Evolutionary conservation across 768 basidiomycete genomes (phyloP).

Genomic region (Agaricus blazei): DNA sequence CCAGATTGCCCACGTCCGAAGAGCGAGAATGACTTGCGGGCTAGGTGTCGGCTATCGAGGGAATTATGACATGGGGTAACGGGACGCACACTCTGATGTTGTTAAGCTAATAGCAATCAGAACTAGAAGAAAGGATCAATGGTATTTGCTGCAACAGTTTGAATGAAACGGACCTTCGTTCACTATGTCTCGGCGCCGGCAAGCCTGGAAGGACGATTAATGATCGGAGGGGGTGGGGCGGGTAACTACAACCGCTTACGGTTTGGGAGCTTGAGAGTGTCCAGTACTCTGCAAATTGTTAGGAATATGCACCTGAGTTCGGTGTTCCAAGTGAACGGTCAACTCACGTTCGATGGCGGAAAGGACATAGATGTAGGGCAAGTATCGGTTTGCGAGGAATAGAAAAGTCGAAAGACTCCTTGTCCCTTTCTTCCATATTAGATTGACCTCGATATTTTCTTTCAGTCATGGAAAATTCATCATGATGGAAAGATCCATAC

Average conservation of each 20-base stretch:
- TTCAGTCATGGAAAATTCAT: not conserved
- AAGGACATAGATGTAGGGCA: not conserved
- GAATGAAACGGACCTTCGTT: not conserved
- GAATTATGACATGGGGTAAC: not conserved
- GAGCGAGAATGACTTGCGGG: not conserved
- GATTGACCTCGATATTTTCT: slow-evolving; percentile 20
- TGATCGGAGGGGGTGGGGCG: not conserved
- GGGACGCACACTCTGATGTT: not conserved
- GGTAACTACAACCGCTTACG: not conserved
- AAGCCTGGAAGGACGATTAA: not conserved
- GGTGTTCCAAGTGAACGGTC: not conserved
- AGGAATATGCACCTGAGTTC: not conserved
- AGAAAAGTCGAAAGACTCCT: not conserved
- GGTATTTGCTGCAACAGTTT: not conserved
- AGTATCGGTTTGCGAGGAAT: slow-evolving; percentile 2
- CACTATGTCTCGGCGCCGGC: not conserved
- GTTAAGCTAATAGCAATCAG: not conserved
- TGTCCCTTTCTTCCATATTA: slow-evolving; percentile 7
- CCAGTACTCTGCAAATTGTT: not conserved
- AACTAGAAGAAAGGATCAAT: not conserved
- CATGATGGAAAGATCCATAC: not conserved
- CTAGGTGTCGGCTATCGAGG: too few relatives aligned
- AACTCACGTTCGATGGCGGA: not conserved
- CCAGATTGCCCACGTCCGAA: slow-evolving; percentile 8
- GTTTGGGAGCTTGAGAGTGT: not conserved